Percentiles rank a stretch among this genome's conserved stretches.
phyloP scores from a whole-genome alignment of 306 rosid species.

The Canavalia ensiformis region DNA sequence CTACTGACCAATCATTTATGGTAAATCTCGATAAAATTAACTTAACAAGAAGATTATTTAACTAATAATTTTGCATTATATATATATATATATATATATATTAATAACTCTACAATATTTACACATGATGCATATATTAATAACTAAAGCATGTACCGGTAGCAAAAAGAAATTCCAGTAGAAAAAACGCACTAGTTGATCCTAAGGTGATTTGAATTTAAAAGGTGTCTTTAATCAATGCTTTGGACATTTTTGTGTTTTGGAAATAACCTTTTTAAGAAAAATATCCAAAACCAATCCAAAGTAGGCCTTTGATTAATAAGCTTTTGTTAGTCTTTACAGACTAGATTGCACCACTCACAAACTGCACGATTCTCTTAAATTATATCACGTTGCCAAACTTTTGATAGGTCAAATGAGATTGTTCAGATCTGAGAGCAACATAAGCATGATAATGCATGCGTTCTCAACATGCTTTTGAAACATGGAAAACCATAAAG shows the following conservation, averaged over 20 bases:
- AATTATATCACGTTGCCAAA: slow-evolving; percentile 35
- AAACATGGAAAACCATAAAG: slow-evolving; percentile 24
- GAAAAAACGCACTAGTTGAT: neutral
- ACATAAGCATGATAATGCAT: slow-evolving; percentile 41
- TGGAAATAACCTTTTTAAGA: slow-evolving; percentile 1
- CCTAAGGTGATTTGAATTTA: slow-evolving; percentile 9
- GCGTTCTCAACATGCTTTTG: slow-evolving; percentile 34
- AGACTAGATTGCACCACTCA: slow-evolving; percentile 49
- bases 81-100: too few species aligned
- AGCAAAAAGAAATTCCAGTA: slow-evolving; percentile 23
- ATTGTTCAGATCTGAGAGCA: slow-evolving; percentile 40
- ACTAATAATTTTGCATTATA: too few species aligned
- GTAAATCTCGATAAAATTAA: too few species aligned
- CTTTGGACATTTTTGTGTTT: slow-evolving; percentile 23
- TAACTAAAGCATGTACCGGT: slow-evolving; percentile 21
- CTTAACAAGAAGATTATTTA: too few species aligned
- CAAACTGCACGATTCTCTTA: slow-evolving; percentile 13
- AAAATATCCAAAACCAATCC: slow-evolving; percentile 40
- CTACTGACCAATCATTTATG: too few species aligned
- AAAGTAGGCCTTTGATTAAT: slow-evolving; percentile 27
- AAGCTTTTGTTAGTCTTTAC: slow-evolving; percentile 43
- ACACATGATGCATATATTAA: neutral
- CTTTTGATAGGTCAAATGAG: slow-evolving; percentile 40
- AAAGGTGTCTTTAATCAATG: neutral
- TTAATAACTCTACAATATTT: neutral